Evolutionary conservation across 306 rosid species (phyloP).

Genomic region (Quercus parvula): DNA sequence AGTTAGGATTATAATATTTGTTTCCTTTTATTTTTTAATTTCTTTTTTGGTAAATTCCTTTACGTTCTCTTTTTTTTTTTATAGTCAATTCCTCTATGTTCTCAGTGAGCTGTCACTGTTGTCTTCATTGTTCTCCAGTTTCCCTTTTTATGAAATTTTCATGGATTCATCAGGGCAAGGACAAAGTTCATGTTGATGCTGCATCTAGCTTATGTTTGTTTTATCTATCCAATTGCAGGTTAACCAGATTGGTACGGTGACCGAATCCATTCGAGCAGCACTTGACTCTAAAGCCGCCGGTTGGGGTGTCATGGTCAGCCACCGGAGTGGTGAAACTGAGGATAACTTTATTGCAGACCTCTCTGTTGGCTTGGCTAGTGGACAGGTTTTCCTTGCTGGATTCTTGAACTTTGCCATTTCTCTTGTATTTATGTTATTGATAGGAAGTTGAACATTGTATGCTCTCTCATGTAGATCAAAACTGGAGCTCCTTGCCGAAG

Average conservation of each 20-base stretch:
- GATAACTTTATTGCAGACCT: constrained; percentile 99
- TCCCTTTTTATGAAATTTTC: not conserved
- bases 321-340: constrained; percentile 97
- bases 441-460: constrained; percentile 27
- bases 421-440: constrained; percentile 14
- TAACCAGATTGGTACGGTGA: constrained; percentile 94
- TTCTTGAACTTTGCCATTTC: not conserved
- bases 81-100: not conserved
- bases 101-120: not conserved
- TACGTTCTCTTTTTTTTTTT: not conserved
- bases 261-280: constrained; percentile 95
- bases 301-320: constrained; percentile 99
- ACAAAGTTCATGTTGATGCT: constrained; percentile 4
- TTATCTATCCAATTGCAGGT: constrained; percentile 51
- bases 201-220: constrained; percentile 13
- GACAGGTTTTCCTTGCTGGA: constrained; percentile 63
- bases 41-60: not conserved
- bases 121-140: not conserved
- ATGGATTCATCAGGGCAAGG: not conserved
- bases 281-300: constrained; percentile 98
- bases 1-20: not conserved
- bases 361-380: constrained; percentile 97
- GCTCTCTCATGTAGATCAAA: constrained; percentile 61
- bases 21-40: not conserved
- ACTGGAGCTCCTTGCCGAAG: constrained; percentile 99